A percentile compares a stretch with the other conserved stretches of the same genome.
phyloP scores from a whole-genome alignment of 2,329 filamentous ascomycete genomes.

The Pyrenophora tritici-repentis region DNA sequence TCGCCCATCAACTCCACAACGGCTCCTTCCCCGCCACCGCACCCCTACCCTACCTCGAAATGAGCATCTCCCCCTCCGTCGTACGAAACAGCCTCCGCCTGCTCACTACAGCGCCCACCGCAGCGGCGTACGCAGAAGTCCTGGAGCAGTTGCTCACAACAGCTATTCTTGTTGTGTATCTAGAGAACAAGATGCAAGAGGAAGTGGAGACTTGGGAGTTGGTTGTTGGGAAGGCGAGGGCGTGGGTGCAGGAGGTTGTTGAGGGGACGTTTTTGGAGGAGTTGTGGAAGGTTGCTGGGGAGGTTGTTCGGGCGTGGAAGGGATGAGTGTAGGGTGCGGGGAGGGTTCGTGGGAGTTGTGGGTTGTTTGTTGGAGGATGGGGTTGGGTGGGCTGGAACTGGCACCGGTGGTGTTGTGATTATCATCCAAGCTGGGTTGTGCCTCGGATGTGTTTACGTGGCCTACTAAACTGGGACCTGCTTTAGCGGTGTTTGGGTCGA shows the following conservation, averaged over 20 bases:
- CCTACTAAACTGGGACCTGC: too few relatives aligned
- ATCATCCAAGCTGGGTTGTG: too few relatives aligned
- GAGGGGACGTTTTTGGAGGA: neutral
- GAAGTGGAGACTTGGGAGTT: slow-evolving; percentile 6
- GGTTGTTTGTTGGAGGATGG: too few relatives aligned
- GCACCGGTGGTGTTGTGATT: too few relatives aligned
- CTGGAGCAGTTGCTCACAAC: neutral
- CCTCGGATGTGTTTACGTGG: too few relatives aligned
- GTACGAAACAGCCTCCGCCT: too few relatives aligned
- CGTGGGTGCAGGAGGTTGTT: neutral
- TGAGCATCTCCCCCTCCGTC: neutral
- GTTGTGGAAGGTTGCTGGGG: neutral
- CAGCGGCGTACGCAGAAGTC: too few relatives aligned
- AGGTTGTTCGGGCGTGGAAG: neutral
- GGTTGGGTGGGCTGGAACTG: too few relatives aligned
- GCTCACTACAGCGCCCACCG: too few relatives aligned
- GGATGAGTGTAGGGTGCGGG: neutral
- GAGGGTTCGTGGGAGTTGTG: too few relatives aligned
- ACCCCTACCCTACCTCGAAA: neutral
- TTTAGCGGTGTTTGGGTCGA: too few relatives aligned
- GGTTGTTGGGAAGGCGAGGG: slow-evolving; percentile 10
- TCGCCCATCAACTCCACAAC: slow-evolving; percentile 2
- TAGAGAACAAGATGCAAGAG: slow-evolving; percentile 5
- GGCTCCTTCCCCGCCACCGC: neutral
- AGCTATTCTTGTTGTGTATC: neutral